A percentile compares a stretch with the other conserved stretches of the same genome.
These are phyloP conservation scores for Calonectria pseudoturangicola DNA, from an alignment of 2,329 filamentous ascomycete genomes.

Conservation along the genomic window DNA sequence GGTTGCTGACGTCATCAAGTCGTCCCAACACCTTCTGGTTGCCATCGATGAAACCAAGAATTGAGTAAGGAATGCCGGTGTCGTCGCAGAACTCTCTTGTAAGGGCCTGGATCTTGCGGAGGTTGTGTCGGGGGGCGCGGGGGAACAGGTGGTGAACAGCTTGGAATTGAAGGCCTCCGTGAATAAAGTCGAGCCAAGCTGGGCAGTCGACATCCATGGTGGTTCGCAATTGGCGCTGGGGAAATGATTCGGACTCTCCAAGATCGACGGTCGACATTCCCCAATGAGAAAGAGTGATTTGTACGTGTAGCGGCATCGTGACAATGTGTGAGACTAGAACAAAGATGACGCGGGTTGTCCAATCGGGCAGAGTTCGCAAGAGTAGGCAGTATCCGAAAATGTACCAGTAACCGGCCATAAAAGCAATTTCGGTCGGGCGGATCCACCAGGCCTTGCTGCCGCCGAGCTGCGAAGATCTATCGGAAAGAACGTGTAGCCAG, in stretches of 20 bases:
- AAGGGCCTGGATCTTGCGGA: conserved; percentile 75
- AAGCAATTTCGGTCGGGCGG: conserved; percentile 78
- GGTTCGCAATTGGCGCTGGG: conserved; percentile 81
- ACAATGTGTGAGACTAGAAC: conserved; percentile 79
- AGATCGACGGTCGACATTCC: conserved; percentile 81
- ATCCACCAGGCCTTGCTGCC: conserved; percentile 78
- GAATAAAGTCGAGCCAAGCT: conserved; percentile 82
- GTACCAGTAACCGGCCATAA: conserved; percentile 80
- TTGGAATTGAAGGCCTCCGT: conserved; percentile 84
- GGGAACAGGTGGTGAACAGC: conserved; percentile 83
- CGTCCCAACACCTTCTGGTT: conserved; percentile 71
- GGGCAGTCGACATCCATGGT: conserved; percentile 86
- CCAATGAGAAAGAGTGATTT: conserved; percentile 84
- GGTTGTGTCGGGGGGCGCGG: conserved; percentile 80
- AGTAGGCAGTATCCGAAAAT: conserved; percentile 81
- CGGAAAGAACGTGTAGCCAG: conserved; percentile 78
- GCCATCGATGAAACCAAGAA: conserved; percentile 77
- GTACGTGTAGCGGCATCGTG: conserved; percentile 81
- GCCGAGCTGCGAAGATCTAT: conserved; percentile 73
- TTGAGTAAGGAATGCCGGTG: conserved; percentile 76
- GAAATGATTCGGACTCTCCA: conserved; percentile 79
- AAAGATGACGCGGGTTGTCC: conserved; percentile 75
- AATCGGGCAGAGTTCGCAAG: conserved; percentile 75
- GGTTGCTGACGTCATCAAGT: conserved; percentile 75
- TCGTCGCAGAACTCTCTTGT: conserved; percentile 80